Evolutionary conservation across 208 protist genomes (phyloP).

Genomic region (Crithidia brevicula): DNA sequence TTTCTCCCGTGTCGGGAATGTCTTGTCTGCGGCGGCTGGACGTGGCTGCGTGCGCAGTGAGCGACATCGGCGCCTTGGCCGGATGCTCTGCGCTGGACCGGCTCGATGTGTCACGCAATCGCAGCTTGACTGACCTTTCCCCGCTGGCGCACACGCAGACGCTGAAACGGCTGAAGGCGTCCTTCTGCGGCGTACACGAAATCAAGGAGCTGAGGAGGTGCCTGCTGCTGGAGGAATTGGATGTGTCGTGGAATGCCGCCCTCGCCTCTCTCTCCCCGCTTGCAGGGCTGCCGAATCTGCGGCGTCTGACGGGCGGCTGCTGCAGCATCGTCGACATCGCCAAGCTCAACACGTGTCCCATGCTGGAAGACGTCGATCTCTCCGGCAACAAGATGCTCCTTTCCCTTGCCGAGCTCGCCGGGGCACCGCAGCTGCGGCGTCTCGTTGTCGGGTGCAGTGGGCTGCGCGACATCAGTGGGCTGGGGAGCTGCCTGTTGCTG

Average conservation of each 20-base stretch:
- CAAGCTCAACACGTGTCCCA: not conserved
- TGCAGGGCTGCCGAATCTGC: not conserved
- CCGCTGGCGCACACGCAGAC: conserved; percentile 4
- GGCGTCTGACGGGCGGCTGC: conserved; percentile 1
- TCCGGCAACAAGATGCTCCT: conserved; percentile 7
- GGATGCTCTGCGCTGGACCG: not conserved
- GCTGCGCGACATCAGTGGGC: not conserved
- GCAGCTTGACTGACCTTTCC: not conserved
- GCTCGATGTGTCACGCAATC: conserved; percentile 8
- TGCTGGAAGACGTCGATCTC: conserved; percentile 3
- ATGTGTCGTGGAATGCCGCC: conserved; percentile 4
- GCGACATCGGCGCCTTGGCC: not conserved
- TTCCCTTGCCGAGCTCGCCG: conserved; percentile 1
- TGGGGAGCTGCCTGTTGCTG: not conserved
- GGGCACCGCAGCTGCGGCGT: conserved; percentile 8
- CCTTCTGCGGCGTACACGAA: conserved; percentile 7
- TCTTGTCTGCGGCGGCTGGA: not conserved
- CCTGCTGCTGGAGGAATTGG: conserved; percentile 1
- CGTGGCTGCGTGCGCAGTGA: conserved; percentile 5
- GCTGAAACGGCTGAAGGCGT: conserved; percentile 8
- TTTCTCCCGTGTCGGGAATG: not conserved
- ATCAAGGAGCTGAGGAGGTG: not conserved
- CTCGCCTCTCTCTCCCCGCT: conserved; percentile 4
- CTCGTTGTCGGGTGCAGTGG: conserved; percentile 13
- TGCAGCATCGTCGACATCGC: conserved; percentile 4